Evolutionary conservation across 768 basidiomycete genomes (phyloP).

Genomic region (Naganishia friedmannii): DNA sequence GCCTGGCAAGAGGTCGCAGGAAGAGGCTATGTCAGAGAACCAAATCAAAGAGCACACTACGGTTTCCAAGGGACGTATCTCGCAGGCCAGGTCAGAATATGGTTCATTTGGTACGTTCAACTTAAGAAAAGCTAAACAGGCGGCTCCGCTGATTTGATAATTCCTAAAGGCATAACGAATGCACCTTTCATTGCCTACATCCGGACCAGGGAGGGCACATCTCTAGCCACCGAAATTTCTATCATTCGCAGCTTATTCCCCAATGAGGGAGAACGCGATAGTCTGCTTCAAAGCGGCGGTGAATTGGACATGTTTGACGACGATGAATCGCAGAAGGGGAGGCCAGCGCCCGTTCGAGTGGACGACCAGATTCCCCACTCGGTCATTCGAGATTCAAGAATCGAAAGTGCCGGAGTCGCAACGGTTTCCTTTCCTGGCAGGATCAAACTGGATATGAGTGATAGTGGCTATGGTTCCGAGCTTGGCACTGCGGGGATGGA

Average conservation of each 20-base stretch:
- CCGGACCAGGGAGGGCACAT: constrained; percentile 70
- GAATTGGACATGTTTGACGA: constrained; percentile 25
- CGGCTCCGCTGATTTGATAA: background rate
- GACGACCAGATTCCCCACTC: background rate
- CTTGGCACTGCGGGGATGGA: background rate
- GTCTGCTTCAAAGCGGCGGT: constrained; percentile 64
- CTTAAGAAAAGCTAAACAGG: background rate
- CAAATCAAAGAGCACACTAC: background rate
- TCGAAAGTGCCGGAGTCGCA: background rate
- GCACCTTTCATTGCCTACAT: constrained; percentile 74
- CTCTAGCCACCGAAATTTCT: constrained; percentile 68
- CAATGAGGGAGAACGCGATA: constrained; percentile 62
- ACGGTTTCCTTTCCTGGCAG: background rate
- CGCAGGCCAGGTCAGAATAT: background rate
- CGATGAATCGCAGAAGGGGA: background rate
- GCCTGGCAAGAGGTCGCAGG: background rate
- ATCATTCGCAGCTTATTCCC: constrained; percentile 70
- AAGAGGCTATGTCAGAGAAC: background rate
- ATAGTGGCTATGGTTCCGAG: constrained; percentile 13
- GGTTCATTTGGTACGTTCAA: background rate
- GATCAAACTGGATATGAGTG: constrained; percentile 1
- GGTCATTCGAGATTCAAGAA: too few species aligned
- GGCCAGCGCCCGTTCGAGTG: background rate
- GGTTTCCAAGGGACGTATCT: background rate
- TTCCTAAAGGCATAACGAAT: background rate